These are phyloP conservation scores for Globisporangium cystogenes DNA, from an alignment of 352 stramenopile species.

Conservation along the genomic window DNA sequence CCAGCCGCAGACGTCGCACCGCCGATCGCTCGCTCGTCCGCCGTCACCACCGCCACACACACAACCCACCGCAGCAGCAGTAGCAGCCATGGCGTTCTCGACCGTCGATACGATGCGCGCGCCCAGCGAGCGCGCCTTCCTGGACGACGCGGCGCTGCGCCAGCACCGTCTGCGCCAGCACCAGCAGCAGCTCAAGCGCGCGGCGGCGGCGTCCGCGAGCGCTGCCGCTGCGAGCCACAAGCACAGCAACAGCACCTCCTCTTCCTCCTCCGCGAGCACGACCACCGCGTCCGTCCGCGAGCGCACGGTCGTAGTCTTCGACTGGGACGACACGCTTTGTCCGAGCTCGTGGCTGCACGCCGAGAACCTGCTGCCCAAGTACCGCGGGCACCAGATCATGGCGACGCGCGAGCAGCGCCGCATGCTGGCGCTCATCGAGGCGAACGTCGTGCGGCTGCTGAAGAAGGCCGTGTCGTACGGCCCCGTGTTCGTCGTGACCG, in stretches of 20 bases:
- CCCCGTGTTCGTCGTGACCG: constrained; percentile 83
- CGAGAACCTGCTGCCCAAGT: constrained; percentile 77
- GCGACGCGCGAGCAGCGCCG: constrained; percentile 50
- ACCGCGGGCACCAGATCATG: constrained; percentile 61
- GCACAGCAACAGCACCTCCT: not conserved
- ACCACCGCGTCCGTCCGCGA: constrained; percentile 36
- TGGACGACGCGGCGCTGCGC: constrained; percentile 5
- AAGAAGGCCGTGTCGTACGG: constrained; percentile 72
- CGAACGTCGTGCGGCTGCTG: constrained; percentile 58
- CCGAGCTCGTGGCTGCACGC: constrained; percentile 81
- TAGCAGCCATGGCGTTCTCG: constrained; percentile 35
- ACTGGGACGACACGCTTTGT: constrained; percentile 88
- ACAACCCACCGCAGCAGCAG: not conserved
- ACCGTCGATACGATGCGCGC: constrained; percentile 38
- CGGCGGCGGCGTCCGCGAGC: not conserved
- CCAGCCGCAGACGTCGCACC: not conserved
- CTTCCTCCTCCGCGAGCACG: too few relatives aligned
- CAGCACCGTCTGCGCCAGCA: constrained; percentile 6
- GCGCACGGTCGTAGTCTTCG: constrained; percentile 81
- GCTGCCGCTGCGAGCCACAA: not conserved
- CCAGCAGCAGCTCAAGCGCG: constrained; percentile 13
- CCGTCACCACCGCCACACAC: not conserved
- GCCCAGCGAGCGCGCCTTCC: constrained; percentile 8
- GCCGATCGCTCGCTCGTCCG: not conserved
- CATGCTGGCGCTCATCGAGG: constrained; percentile 50